These are phyloP conservation scores for Phellopilus nigrolimitatus DNA, from an alignment of 1,284 basidiomycete species.

Conservation along the genomic window DNA sequence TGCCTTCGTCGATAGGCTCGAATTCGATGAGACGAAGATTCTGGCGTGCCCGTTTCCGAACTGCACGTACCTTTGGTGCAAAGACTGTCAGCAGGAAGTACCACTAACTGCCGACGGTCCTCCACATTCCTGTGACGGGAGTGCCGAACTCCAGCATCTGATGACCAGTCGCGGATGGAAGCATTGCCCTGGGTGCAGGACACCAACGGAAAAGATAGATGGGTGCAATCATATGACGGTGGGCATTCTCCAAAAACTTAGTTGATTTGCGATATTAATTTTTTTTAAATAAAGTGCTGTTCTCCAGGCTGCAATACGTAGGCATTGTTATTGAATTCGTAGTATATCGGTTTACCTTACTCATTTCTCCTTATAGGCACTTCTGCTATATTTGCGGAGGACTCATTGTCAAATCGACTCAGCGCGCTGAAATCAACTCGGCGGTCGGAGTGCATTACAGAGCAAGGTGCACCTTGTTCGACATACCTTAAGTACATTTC, in stretches of 20 bases:
- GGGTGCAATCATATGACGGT: conserved; percentile 69
- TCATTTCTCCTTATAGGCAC: conserved; percentile 35
- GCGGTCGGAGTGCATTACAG: conserved; percentile 2
- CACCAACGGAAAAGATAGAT: conserved; percentile 48
- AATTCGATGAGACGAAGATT: conserved; percentile 37
- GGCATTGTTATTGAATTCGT: conserved; percentile 24
- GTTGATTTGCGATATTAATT: background rate
- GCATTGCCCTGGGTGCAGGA: conserved; percentile 54
- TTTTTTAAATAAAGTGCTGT: conserved; percentile 38
- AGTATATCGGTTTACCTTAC: background rate
- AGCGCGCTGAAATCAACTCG: background rate
- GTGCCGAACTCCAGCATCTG: conserved; percentile 46
- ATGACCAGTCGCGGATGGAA: conserved; percentile 52
- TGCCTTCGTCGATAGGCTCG: conserved; percentile 44
- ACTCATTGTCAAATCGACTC: conserved; percentile 12
- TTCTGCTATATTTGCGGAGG: conserved; percentile 56
- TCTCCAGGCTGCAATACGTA: conserved; percentile 56
- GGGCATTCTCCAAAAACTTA: conserved; percentile 26
- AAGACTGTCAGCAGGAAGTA: conserved; percentile 43
- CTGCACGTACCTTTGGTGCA: conserved; percentile 51
- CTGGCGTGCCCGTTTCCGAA: conserved; percentile 41
- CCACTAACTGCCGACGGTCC: conserved; percentile 30
- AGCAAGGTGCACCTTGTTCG: background rate
- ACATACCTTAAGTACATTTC: too few species aligned
- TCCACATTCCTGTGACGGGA: conserved; percentile 54